These are phyloP conservation scores for Lagenidium giganteum DNA, from an alignment of 352 stramenopile species.

Conservation along the genomic window DNA sequence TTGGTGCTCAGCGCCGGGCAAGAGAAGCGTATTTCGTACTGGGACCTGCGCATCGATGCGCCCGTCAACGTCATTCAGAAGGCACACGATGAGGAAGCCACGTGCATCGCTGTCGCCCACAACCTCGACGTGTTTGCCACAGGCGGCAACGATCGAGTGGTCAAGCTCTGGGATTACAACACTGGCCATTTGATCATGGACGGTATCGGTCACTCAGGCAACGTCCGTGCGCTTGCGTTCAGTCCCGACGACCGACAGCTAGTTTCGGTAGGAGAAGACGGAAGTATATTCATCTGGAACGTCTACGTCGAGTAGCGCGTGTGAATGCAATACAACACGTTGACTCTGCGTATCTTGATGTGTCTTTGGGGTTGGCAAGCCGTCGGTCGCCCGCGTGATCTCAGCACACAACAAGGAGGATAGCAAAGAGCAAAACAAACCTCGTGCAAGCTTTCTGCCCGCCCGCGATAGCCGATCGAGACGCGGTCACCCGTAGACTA, in stretches of 20 bases:
- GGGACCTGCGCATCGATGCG: conserved; percentile 78
- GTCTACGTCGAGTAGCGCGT: conserved; percentile 70
- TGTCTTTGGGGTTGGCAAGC: too few species aligned
- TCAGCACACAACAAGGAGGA: too few species aligned
- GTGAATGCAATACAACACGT: too few species aligned
- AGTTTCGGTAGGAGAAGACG: conserved; percentile 84
- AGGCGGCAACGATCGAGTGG: conserved; percentile 66
- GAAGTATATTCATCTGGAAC: conserved; percentile 88
- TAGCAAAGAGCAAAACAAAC: too few species aligned
- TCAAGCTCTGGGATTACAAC: conserved; percentile 78
- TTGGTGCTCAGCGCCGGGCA: conserved; percentile 85
- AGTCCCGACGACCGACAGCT: conserved; percentile 87
- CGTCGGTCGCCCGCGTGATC: too few species aligned
- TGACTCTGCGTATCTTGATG: too few species aligned
- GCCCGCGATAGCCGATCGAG: too few species aligned
- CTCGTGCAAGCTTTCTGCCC: too few species aligned
- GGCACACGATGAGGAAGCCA: conserved; percentile 71
- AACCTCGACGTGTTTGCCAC: conserved; percentile 74
- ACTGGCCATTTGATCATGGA: conserved; percentile 49
- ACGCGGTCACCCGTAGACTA: too few species aligned
- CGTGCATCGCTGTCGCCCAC: conserved; percentile 78
- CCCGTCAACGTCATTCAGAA: conserved; percentile 64
- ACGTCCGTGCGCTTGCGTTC: conserved; percentile 60
- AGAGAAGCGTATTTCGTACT: conserved; percentile 85
- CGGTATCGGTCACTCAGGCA: conserved; percentile 57